Evolutionary conservation across 2,329 filamentous ascomycete species (phyloP).

Genomic region (Clonostachys rosea): DNA sequence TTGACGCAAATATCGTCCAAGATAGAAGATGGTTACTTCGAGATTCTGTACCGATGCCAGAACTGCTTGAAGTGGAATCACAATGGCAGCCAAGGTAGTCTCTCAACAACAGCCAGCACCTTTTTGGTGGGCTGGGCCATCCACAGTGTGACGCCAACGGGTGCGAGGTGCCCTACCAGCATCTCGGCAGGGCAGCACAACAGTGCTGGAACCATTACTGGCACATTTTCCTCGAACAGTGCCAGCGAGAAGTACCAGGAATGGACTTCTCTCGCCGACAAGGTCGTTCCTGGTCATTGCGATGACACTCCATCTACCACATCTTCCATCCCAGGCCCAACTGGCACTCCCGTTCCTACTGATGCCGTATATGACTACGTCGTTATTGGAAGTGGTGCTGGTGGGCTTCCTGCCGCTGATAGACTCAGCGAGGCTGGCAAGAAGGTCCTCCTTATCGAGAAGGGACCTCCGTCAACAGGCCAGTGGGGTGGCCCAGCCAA

Average conservation of each 20-base stretch:
- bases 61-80: constrained; percentile 50
- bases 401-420: constrained; percentile 56
- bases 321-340: constrained; percentile 12
- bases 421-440: constrained; percentile 55
- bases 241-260: constrained; percentile 32
- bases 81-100: constrained; percentile 33
- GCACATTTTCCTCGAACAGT: constrained; percentile 24
- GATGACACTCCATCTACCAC: constrained; percentile 15
- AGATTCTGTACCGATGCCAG: constrained; percentile 61
- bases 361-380: constrained; percentile 54
- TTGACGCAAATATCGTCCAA: constrained; percentile 55
- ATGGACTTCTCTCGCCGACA: constrained; percentile 39
- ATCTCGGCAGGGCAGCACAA: constrained; percentile 49
- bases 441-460: constrained; percentile 59
- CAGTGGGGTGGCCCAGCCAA: constrained; percentile 47
- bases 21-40: constrained; percentile 54
- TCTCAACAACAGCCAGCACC: constrained; percentile 34
- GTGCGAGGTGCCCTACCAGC: constrained; percentile 34
- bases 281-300: constrained; percentile 26
- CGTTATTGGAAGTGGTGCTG: constrained; percentile 56
- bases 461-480: constrained; percentile 56
- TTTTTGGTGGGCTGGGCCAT: constrained; percentile 55
- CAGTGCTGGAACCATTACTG: constrained; percentile 44
- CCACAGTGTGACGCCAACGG: constrained; percentile 33
- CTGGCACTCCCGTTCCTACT: constrained; percentile 21